Percentiles rank a stretch among this genome's conserved stretches.
These are phyloP conservation scores for Favolaschia claudopus DNA, from an alignment of 768 basidiomycete species.

Conservation along the genomic window DNA sequence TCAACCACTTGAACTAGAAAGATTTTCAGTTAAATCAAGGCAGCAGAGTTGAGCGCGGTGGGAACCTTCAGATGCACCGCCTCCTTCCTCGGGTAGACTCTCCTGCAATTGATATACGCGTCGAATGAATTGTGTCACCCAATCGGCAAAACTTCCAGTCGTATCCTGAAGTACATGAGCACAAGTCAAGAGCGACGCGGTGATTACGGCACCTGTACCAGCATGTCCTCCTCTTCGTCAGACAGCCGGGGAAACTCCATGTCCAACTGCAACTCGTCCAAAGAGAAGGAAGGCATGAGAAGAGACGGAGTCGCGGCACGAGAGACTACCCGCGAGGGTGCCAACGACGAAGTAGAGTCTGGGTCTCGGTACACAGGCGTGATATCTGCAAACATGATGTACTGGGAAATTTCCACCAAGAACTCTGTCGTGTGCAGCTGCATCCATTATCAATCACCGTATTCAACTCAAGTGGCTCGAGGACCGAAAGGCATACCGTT, in stretches of 20 bases:
- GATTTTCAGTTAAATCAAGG: slow-evolving; percentile 2
- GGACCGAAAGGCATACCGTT: slow-evolving; percentile 73
- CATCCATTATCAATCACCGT: slow-evolving; percentile 14
- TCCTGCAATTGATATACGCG: slow-evolving; percentile 82
- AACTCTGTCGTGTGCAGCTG: slow-evolving; percentile 80
- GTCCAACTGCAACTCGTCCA: slow-evolving; percentile 48
- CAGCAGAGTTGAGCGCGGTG: background rate
- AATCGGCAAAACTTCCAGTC: slow-evolving; percentile 79
- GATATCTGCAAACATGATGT: slow-evolving; percentile 69
- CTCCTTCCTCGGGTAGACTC: slow-evolving; percentile 87
- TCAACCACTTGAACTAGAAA: slow-evolving; percentile 74
- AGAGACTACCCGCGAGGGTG: no score
- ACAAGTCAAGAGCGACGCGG: background rate
- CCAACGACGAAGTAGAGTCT: no score
- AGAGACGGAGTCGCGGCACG: slow-evolving; percentile 34
- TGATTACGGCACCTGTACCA: slow-evolving; percentile 54
- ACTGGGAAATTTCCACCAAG: slow-evolving; percentile 76
- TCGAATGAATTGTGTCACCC: slow-evolving; percentile 83
- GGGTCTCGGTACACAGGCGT: slow-evolving; percentile 37
- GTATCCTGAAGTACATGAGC: slow-evolving; percentile 51
- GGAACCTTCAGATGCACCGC: slow-evolving; percentile 70
- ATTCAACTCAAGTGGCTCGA: no score
- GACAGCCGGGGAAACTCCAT: slow-evolving; percentile 51
- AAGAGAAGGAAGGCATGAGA: slow-evolving; percentile 45
- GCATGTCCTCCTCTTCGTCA: slow-evolving; percentile 72